Evolutionary conservation across 1,284 basidiomycete species (phyloP).

Genomic region (Irpex sp.): DNA sequence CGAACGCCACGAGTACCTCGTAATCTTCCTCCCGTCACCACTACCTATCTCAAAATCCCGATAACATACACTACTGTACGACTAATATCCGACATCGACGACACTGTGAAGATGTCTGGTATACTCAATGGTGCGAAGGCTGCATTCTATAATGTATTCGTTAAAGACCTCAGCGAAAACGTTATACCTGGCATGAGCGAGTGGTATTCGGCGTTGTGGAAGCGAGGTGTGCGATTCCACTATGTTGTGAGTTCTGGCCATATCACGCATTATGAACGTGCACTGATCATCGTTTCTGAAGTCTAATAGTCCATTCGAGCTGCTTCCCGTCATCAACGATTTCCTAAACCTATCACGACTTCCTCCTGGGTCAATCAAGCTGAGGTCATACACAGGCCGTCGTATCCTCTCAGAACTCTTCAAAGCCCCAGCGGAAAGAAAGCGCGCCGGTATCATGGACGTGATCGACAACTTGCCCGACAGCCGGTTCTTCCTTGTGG

Average conservation of each 20-base stretch:
- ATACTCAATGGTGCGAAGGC: slow-evolving; percentile 71
- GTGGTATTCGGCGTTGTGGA: slow-evolving; percentile 75
- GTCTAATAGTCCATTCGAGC: slow-evolving; percentile 88
- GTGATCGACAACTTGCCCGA: slow-evolving; percentile 75
- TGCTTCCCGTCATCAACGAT: slow-evolving; percentile 76
- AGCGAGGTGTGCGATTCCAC: slow-evolving; percentile 72
- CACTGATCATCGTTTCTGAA: slow-evolving; percentile 30
- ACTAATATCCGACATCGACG: slow-evolving; percentile 92
- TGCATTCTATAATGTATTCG: slow-evolving; percentile 79
- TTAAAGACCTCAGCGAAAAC: slow-evolving; percentile 71
- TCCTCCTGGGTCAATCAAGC: slow-evolving; percentile 67
- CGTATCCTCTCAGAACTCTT: slow-evolving; percentile 76
- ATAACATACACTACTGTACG: slow-evolving; percentile 60
- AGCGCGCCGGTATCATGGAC: slow-evolving; percentile 75
- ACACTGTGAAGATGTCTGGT: slow-evolving; percentile 84
- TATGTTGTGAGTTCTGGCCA: slow-evolving; percentile 65
- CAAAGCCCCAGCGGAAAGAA: slow-evolving; percentile 74
- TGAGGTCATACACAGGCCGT: slow-evolving; percentile 80
- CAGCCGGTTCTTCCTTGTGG: slow-evolving; percentile 78
- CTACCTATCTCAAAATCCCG: slow-evolving; percentile 39
- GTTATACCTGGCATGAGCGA: slow-evolving; percentile 84
- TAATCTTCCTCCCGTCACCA: slow-evolving; percentile 13
- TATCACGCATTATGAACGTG: background rate
- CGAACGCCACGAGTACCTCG: slow-evolving; percentile 15
- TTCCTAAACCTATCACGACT: slow-evolving; percentile 74